Evolutionary conservation across 2,329 filamentous ascomycete genomes (phyloP), one percentile per base, ranked within the genome.

Genomic region (Fusarium nematophilum): DNA sequence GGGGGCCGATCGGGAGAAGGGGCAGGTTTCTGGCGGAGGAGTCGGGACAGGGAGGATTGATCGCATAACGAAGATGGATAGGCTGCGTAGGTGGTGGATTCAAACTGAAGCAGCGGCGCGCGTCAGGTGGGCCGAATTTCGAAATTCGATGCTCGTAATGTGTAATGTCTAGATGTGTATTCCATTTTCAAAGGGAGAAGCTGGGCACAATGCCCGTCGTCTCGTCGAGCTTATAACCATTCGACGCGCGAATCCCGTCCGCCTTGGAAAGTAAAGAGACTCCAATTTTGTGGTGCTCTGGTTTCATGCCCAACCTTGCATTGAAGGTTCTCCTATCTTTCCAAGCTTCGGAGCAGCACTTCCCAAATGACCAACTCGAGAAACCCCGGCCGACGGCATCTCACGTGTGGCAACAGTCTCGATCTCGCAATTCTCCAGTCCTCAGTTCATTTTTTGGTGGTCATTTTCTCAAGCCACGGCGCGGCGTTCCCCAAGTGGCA

Each of bases 1-100:
- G 8, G 61, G 37, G 18, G 70, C 71, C 4, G 65, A 62, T 13
- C 74, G 67, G 34, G 68, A 68, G 65, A 66, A 74, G 30, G 52
- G 36, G 14, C 62, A 64, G 29, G 37, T 13, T 21, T 73, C 70
- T 14, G 70, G 68, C 3, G 70, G 67, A 45, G 69, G 69, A 40
- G 67, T 69, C 23, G 62, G 55, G 5, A 55, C 36, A 17, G 55
- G 48, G 11, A 64, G 60, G n/a, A 63, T 34, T 15, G 52, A 59
- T 53, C 60, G 63, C 52, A 64, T 67, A 45, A 3, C 58, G n/a
- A n/a, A n/a, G n/a, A n/a, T n/a, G n/a, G n/a, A n/a, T n/a, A n/a
- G n/a, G n/a, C n/a, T n/a, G n/a, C 26, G 44, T 18, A 14, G n/a
- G 37, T 29, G 17, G 33, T 34, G n/a, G 21, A 10, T 25, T 48